phyloP scores from a whole-genome alignment of 495 filamentous ascomycete genomes.

The Pyrenopolyporus hunteri region DNA sequence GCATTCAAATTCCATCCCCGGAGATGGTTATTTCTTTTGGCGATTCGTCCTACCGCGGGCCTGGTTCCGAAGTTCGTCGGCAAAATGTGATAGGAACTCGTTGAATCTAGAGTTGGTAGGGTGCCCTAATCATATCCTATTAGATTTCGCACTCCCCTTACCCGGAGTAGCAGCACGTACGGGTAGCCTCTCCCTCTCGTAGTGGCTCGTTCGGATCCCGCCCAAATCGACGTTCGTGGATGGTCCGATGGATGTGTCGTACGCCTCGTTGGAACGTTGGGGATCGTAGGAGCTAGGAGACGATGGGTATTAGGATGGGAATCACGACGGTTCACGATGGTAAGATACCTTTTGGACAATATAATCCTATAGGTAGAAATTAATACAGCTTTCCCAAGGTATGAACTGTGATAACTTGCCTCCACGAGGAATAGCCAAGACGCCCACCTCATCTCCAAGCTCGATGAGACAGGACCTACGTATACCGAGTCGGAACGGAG shows the following conservation, averaged over 20 bases:
- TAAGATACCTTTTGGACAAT: conserved; percentile 41
- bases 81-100: conserved; percentile 45
- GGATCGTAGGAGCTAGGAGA: conserved; percentile 45
- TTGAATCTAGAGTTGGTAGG: conserved; percentile 1
- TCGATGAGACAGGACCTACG: not conserved
- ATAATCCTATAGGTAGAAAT: conserved; percentile 31
- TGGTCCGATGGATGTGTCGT: conserved; percentile 45
- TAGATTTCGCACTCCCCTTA: not conserved
- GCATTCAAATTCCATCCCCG: no score
- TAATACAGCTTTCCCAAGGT: not conserved
- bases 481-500: no score
- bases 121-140: conserved; percentile 9
- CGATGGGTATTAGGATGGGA: not conserved
- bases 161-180: conserved; percentile 23
- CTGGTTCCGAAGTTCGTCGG: conserved; percentile 49
- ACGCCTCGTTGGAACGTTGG: conserved; percentile 50
- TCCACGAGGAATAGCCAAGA: conserved; percentile 31
- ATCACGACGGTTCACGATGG: not conserved
- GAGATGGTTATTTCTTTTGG: not conserved
- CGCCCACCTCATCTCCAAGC: conserved; percentile 17
- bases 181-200: conserved; percentile 51
- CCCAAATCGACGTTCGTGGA: conserved; percentile 48
- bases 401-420: conserved; percentile 8
- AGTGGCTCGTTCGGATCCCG: conserved; percentile 51
- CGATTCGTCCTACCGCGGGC: conserved; percentile 42